Evolutionary conservation across 352 stramenopile species (phyloP).

Genomic region (Pythium coloratum): DNA sequence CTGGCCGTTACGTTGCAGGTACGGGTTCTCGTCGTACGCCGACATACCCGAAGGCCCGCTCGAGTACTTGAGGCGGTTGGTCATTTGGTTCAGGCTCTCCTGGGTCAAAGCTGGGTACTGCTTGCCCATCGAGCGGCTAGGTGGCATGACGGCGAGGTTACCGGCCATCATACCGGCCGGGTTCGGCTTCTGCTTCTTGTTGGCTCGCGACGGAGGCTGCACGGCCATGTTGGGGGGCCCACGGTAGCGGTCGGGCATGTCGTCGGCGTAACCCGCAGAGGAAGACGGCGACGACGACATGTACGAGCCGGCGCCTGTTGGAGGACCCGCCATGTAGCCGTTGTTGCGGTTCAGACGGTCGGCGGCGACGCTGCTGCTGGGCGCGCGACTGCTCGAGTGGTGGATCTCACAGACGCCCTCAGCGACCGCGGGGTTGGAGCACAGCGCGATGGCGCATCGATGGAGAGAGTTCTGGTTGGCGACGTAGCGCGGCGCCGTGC

Average conservation of each 20-base stretch:
- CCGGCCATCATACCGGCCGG: conserved; percentile 13
- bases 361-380: neutral
- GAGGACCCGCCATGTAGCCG: conserved; percentile 21
- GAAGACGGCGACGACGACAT: conserved; percentile 23
- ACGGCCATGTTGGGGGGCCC: conserved; percentile 49
- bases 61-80: conserved; percentile 50
- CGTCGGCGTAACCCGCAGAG: conserved; percentile 29
- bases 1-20: conserved; percentile 42
- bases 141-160: neutral
- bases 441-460: conserved; percentile 75
- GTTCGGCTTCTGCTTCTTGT: conserved; percentile 63
- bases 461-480: conserved; percentile 61
- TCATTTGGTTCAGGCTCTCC: conserved; percentile 63
- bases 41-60: conserved; percentile 37
- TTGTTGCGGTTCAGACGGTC: conserved; percentile 18
- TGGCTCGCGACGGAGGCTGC: conserved; percentile 42
- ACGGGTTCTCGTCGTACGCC: conserved; percentile 65
- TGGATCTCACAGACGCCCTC: conserved; percentile 80
- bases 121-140: conserved; percentile 11
- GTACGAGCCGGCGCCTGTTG: conserved; percentile 12
- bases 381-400: conserved; percentile 39
- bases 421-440: conserved; percentile 72
- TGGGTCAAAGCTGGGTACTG: conserved; percentile 45
- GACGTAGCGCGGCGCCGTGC: conserved; percentile 19
- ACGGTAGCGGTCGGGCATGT: conserved; percentile 53